Base-by-base conservation (phyloP, 495 filamentous ascomycete species). In the Lepidopterella palustris region DNA sequence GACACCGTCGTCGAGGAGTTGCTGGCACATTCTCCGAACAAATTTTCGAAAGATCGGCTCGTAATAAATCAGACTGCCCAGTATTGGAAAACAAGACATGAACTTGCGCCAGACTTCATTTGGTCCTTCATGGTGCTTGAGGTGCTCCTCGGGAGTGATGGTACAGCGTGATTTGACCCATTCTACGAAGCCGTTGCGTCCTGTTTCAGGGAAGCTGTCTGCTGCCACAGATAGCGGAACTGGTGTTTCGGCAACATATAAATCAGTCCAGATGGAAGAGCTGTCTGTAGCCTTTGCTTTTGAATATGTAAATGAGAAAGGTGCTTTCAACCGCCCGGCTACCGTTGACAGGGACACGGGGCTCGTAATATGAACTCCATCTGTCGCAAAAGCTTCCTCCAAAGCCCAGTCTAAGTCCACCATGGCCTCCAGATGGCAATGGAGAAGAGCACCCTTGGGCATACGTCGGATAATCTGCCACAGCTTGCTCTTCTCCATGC, bases 361-460 rank as follows among this genome's bases (percentile, higher is more conserved):
- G 4, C 83, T 77, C 9, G 74, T 74, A 26, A 97, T 80, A 68
- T 86, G 82, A 62, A 97, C 87, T 0, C 92, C 90, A 0, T 83
- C 79, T 0, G 87, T 92, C 4, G 78, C 76, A 29, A 97, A 77
- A 1, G 86, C 82, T 60, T 85, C 77, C 13, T 83, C 79, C 39
- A 95, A 76, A 3, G 96, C 72, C 72, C 82, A 92, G 59, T 89
- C 86, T 47, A 89, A 79, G 67, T 96, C 89, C 51, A 93, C 87
- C 85, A 95, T 92, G 60, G 90, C 89, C 69, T 93, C 87, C 54
- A 93, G 72, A 73, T 97, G 90, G 5, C 90, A 87, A 73, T 97
- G 92, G 54, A 97, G 72, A 8, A 97, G 78, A 4, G 87, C 84
- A 3, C 93, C 93, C 69, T 98, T 97, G 21, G 93, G 93, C 87